Conservation (phyloP, 179 eudicot genomes). For the Actinidia chinensis region DNA sequence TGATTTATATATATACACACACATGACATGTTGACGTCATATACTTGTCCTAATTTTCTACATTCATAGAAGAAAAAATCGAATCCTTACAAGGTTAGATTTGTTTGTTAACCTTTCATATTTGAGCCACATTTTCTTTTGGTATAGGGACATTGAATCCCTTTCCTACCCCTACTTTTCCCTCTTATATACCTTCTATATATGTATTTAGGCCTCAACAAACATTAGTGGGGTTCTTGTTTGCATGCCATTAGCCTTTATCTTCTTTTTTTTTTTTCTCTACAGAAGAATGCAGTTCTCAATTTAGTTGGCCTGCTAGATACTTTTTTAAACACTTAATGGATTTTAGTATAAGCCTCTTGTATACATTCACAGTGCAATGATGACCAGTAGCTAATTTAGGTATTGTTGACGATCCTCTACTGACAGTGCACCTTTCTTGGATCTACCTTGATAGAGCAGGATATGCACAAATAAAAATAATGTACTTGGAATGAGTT, state of each 20-base stretch:
- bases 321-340: neutral
- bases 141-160: slow-evolving; percentile 2
- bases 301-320: neutral
- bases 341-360: neutral
- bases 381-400: no score
- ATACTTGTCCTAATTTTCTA: neutral
- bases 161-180: neutral
- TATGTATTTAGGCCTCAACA: neutral
- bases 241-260: no score
- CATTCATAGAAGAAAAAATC: no score
- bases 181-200: neutral
- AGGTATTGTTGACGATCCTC: neutral
- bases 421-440: neutral
- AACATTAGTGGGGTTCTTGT: neutral
- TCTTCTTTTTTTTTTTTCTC: no score
- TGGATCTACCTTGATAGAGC: neutral
- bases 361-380: neutral
- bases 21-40: no score
- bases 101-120: slow-evolving; percentile 4
- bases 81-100: neutral
- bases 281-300: no score
- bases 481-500: neutral
- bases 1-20: no score
- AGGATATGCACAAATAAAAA: neutral
- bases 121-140: neutral